phyloP scores from a whole-genome alignment of 495 filamentous ascomycete species.

The Xylaria castorea region DNA sequence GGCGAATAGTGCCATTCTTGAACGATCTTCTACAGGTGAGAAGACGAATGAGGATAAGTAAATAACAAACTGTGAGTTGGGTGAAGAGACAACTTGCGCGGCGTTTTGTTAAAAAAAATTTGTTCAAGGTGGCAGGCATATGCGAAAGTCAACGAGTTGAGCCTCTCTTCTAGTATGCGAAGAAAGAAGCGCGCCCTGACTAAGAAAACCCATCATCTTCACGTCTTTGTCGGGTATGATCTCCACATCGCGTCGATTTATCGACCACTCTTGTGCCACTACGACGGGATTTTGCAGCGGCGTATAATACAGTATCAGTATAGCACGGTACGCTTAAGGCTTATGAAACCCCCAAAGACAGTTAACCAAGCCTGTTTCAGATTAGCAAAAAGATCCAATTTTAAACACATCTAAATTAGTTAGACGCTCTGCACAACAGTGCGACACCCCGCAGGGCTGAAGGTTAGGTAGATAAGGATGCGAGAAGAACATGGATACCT shows the following conservation, averaged over 20 bases:
- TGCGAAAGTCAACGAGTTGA: neutral
- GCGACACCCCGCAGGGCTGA: constrained; percentile 21
- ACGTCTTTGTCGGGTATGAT: neutral
- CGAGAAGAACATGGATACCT: neutral
- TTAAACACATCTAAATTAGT: neutral
- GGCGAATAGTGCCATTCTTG: neutral
- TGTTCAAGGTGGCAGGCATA: neutral
- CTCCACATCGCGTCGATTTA: constrained; percentile 5
- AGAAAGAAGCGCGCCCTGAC: neutral
- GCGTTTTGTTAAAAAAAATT: neutral
- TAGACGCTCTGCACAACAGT: neutral
- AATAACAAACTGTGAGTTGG: neutral
- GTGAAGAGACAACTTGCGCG: neutral
- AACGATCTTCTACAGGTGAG: neutral
- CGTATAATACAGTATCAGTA: neutral
- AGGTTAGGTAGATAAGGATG: neutral
- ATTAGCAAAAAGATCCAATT: constrained; percentile 18
- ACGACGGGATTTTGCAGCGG: neutral
- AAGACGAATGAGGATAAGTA: neutral
- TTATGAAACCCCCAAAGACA: neutral
- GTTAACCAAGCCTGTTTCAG: constrained; percentile 6
- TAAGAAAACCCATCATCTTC: constrained; percentile 6
- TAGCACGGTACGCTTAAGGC: neutral
- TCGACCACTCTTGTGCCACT: neutral
- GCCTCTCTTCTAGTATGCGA: neutral